Evolutionary conservation across 345 rosid genomes (phyloP), one percentile per base, ranked within the genome.

Genomic region (Dovyalis caffra): DNA sequence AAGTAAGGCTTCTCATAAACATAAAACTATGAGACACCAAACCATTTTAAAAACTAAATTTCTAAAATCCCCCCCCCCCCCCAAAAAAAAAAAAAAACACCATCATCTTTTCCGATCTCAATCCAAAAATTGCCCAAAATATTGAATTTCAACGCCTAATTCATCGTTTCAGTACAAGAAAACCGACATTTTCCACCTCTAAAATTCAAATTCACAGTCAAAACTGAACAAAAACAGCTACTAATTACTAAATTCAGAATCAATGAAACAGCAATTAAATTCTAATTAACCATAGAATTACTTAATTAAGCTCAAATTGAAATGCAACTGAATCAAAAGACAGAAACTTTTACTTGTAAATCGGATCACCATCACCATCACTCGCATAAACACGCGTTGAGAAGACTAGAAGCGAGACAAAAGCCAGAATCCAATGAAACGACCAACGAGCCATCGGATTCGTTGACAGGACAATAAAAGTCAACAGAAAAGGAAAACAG

Each of bases 311-410:
- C 37, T 29, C 8, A 18, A 53, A 31, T 47, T 21, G 29, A 34
- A 6, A 56, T 56, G 60, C 25, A 56, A 56, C 25, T 23, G 15
- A 26, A 32, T 49, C 73, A 14, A 62, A 6, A 3, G 73, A 62
- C 20, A 37, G 11, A 20, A 26, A 21, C 34, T 5, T 6, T 82
- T 71, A 94, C 98, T 74, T 86, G 92, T 87, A 94, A 86, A 84
- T 77, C 82, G 92, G 95, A 92, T 94, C 97, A 76, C 91, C 78
- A 74, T 94, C 98, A 68, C 98, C 98, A 16, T 83, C 87, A 53
- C 91, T 92, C 11, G 95, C 93, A 79, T 84, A 64, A 8, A 90
- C 45, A 26, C 81, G 76, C 34, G 79, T 74, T 66, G 90, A 75
- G 60, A 65, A 82, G 62, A 68, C 61, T 56, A 23, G 74, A 26